These are phyloP conservation scores for Wickerhamiella sergipiensis DNA, from an alignment of 805 yeast genomes.

Conservation along the genomic window DNA sequence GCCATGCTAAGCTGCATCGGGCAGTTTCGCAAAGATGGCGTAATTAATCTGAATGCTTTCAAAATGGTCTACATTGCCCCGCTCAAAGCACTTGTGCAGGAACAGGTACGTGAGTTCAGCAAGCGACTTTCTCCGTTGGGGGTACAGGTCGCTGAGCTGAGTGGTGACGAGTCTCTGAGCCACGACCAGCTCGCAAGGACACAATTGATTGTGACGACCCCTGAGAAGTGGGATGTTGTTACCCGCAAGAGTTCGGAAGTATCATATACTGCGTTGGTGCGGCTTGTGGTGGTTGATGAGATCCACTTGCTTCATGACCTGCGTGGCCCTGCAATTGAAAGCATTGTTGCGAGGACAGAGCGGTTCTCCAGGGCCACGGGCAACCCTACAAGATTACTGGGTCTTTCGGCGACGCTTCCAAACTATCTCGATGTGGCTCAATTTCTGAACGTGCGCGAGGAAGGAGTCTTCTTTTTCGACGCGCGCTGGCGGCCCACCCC, in stretches of 20 bases:
- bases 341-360: slow-evolving; percentile 65
- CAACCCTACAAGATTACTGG: slow-evolving; percentile 55
- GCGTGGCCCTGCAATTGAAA: slow-evolving; percentile 89
- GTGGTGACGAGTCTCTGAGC: slow-evolving; percentile 77
- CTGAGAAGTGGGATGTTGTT: slow-evolving; percentile 95
- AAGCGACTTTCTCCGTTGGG: slow-evolving; percentile 54
- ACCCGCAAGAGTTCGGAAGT: slow-evolving; percentile 68
- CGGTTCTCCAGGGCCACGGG: slow-evolving; percentile 28
- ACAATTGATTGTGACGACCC: slow-evolving; percentile 81
- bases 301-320: slow-evolving; percentile 85
- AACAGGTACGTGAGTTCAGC: slow-evolving; percentile 77
- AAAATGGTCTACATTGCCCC: slow-evolving; percentile 88
- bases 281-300: slow-evolving; percentile 75
- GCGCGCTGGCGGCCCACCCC: slow-evolving; percentile 86
- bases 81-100: slow-evolving; percentile 86
- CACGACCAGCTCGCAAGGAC: slow-evolving; percentile 64
- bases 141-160: slow-evolving; percentile 65
- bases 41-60: slow-evolving; percentile 29
- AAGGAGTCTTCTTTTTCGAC: slow-evolving; percentile 66
- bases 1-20: slow-evolving; percentile 52
- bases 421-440: slow-evolving; percentile 76
- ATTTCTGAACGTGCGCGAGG: slow-evolving; percentile 50
- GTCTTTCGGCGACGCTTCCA: slow-evolving; percentile 86
- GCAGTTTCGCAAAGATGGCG: slow-evolving; percentile 32
- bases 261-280: slow-evolving; percentile 49